Percentiles rank a stretch among this genome's conserved stretches.
Evolutionary conservation across 129 eudicot species (phyloP).

Genomic region (Artemisia tridentata): DNA sequence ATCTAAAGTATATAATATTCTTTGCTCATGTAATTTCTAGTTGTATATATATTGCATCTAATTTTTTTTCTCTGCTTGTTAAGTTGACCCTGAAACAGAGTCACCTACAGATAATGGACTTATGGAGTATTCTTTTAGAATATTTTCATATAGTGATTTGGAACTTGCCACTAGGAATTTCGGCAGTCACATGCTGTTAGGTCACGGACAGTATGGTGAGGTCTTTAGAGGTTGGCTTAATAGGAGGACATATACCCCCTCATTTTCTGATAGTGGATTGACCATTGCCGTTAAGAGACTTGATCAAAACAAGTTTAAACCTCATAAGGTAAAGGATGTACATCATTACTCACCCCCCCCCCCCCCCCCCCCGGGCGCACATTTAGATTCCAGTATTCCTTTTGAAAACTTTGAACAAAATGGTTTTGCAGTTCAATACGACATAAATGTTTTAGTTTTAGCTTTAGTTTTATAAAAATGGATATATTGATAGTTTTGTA

Average conservation of each 20-base stretch:
- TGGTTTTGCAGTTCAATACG: neutral
- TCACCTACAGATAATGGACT: neutral
- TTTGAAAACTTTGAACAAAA: neutral
- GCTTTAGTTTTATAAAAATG: neutral
- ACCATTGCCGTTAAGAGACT: slow-evolving; percentile 26
- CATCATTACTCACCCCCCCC: neutral
- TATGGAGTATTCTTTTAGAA: slow-evolving; percentile 4
- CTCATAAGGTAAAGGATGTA: slow-evolving; percentile 16
- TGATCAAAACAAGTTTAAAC: slow-evolving; percentile 15
- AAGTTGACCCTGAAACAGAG: slow-evolving; percentile 6
- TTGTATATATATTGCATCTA: neutral
- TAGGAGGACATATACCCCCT: slow-evolving; percentile 26
- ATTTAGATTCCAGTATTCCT: neutral
- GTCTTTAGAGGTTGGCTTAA: slow-evolving; percentile 30
- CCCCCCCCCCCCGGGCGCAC: no score
- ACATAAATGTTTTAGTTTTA: neutral
- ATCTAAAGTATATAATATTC: neutral
- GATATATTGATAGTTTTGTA: no score
- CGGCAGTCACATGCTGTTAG: slow-evolving; percentile 25
- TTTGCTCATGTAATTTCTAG: neutral
- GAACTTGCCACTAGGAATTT: slow-evolving; percentile 26
- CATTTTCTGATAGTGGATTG: slow-evolving; percentile 17
- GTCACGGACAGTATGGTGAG: slow-evolving; percentile 22
- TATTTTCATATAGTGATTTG: slow-evolving; percentile 20
- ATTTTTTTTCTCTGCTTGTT: slow-evolving; percentile 1